Base-by-base conservation (phyloP, 345 rosid species). In the Populus pruinosa region DNA sequence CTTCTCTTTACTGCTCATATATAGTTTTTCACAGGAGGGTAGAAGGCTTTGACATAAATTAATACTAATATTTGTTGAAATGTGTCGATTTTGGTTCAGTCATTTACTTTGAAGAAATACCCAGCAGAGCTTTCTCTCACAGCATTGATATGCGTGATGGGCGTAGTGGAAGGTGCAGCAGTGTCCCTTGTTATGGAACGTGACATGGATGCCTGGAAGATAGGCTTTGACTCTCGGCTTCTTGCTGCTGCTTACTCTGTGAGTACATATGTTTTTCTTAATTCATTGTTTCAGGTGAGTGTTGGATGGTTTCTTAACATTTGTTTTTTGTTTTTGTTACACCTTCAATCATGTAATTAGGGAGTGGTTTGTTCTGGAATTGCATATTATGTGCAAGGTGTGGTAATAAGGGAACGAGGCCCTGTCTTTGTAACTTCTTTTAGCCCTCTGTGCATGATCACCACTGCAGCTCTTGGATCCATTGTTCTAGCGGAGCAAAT, bases 91-190 rank as follows among this genome's bases (percentile, higher is more conserved):
- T 2, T 31, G 55, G 31, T 67, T 9, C 90, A 95, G 96, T 86
- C 96, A 38, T 89, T 88, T 77, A 95, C 99, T 5, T 71, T 93
- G 87, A 92, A 81, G 80, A 76, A 66, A 79, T 93, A 95, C 83
- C 99, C 99, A n/a, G 99, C 98, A n/a, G 91, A 93, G 84, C 87
- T 95, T 8, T 93, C 99, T 12, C 81, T 93, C 2, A 86, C 97
- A 18, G 87, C 90, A 49, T 79, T 87, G 85, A 87, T 95, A 74
- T 95, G 99, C 82, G 70, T 88, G 14, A 83, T 82, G 89, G 99
- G 99, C 13, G 77, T 82, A 66, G 70, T 95, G 59, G 87, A 92
- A 87, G 92, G 92, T 23, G 68, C 88, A 0, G 80, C 69, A 0
- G 91, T 88, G 16, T 81, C 99, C 7, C 79, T 93, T 1, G 71